These are phyloP conservation scores for Noccaea bulbosa DNA, from an alignment of 345 rosid genomes.

Conservation along the genomic window DNA sequence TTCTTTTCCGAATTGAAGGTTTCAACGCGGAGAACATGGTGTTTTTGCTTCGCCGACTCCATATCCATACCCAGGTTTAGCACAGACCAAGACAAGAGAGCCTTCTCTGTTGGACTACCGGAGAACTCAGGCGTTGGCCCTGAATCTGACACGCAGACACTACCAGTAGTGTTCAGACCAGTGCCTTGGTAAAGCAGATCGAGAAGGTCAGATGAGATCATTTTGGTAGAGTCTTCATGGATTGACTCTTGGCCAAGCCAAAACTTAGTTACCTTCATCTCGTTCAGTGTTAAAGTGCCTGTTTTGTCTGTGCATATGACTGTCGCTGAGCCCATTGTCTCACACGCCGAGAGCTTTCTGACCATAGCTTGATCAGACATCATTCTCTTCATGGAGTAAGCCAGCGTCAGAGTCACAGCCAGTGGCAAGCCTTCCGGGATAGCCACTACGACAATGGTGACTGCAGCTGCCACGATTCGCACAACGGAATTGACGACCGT, in stretches of 20 bases:
- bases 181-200: conserved; percentile 58
- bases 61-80: conserved; percentile 53
- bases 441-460: conserved; percentile 74
- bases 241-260: conserved; percentile 62
- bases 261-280: conserved; percentile 66
- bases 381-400: conserved; percentile 78
- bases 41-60: conserved; percentile 49
- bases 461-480: conserved; percentile 61
- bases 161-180: conserved; percentile 63
- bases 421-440: conserved; percentile 74
- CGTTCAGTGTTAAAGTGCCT: conserved; percentile 69
- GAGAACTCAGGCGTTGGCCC: conserved; percentile 55
- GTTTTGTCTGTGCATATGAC: conserved; percentile 74
- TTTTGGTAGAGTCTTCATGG: conserved; percentile 42
- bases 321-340: conserved; percentile 78
- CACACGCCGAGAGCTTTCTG: conserved; percentile 70
- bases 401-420: conserved; percentile 79
- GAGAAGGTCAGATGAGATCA: conserved; percentile 33
- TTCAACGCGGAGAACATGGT: conserved; percentile 51
- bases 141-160: conserved; percentile 44
- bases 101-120: conserved; percentile 79
- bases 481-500: conserved; percentile 54
- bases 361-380: conserved; percentile 79
- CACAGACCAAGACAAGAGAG: conserved; percentile 69
- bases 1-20: conserved; percentile 69